These are phyloP conservation scores for Dryas octopetala DNA, from an alignment of 306 rosid genomes.

Conservation along the genomic window DNA sequence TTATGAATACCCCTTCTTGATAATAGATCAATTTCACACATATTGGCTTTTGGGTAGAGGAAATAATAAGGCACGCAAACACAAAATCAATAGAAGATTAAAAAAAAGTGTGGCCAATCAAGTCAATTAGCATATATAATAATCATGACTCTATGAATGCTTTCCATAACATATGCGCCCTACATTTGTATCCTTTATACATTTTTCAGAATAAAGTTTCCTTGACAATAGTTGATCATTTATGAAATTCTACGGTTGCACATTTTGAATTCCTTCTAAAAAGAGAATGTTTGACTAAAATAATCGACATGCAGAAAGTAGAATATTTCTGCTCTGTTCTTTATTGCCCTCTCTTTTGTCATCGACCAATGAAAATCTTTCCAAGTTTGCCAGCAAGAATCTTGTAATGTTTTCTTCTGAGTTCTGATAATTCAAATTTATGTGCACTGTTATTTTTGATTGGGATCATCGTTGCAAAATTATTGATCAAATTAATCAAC, in stretches of 20 bases:
- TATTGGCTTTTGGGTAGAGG: not conserved
- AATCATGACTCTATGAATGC: no score
- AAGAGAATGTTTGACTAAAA: not conserved
- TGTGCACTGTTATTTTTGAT: no score
- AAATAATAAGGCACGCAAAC: not conserved
- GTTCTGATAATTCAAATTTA: no score
- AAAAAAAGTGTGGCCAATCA: no score
- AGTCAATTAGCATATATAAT: no score
- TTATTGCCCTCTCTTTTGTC: not conserved
- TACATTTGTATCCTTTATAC: not conserved
- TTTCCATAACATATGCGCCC: not conserved
- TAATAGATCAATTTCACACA: not conserved
- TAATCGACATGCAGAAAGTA: not conserved
- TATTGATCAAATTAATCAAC: not conserved
- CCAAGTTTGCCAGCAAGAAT: no score
- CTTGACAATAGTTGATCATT: not conserved
- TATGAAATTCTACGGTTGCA: not conserved
- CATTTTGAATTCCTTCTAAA: not conserved
- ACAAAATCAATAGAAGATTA: not conserved
- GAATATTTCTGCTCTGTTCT: not conserved
- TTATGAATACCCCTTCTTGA: not conserved
- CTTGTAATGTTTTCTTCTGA: no score
- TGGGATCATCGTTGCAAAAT: not conserved
- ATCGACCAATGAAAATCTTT: not conserved
- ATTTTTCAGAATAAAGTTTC: not conserved